Evolutionary conservation across 2,329 filamentous ascomycete genomes (phyloP), one percentile per base, ranked within the genome.

Genomic region (Colletotrichum viniferum): DNA sequence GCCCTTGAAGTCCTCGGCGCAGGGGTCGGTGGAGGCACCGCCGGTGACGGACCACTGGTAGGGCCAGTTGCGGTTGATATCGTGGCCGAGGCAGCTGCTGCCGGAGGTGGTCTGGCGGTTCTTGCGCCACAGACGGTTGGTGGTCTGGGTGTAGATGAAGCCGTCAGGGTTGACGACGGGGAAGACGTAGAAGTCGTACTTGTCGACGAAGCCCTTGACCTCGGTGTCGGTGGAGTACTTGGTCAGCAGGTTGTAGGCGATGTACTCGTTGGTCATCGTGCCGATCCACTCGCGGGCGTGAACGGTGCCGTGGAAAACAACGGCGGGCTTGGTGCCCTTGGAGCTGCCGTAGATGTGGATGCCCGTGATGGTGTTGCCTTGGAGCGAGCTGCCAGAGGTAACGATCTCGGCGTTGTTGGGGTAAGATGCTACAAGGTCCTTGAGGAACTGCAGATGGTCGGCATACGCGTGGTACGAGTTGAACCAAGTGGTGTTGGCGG

Each of bases 121-220:
- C 80, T 90, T 90, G 74, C 88, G 87, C 89, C 89, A 91, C 55
- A 90, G 78, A 14, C 89, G 87, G 77, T 90, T 81, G 10, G 80
- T 86, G 8, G 85, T 89, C 77, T 90, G 88, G 4, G 86, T 87
- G 82, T 88, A 90, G 63, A 88, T 83, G 79, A 91, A 91, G 68
- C 89, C 88, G 85, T 90, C 89, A 1, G 89, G 89, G 78, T 91
- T 90, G 48, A 88, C 87, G 38, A 90, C 81, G 4, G 88, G 87
- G 77, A 89, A 84, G 77, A 93, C 88, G 83, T 90, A 93, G 81
- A 90, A 90, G 84, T 92, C 91, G 80, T 90, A 91, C 66, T 85
- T 87, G 81, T 91, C 85, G 64, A 91, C 85, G 77, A 88, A 87
- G 4, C 80, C 79, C 62, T 82, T 83, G 55, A 86, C 78, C 16